A percentile compares a stretch with the other conserved stretches of the same genome.
phyloP scores from a whole-genome alignment of 805 yeast genomes.

The Metschnikowia colocasiae region DNA sequence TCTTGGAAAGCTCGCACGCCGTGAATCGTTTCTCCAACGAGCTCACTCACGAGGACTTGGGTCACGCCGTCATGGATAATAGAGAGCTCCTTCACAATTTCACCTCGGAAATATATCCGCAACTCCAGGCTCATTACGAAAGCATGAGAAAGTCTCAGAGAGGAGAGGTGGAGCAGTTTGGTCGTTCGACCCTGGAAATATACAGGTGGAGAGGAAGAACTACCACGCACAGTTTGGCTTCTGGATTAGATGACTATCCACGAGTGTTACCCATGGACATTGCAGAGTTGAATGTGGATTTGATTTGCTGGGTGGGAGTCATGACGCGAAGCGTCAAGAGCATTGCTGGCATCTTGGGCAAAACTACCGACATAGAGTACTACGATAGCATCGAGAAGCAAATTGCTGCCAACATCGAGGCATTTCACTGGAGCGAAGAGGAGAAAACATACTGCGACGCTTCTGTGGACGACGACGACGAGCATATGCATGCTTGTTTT shows the following conservation, averaged over 20 bases:
- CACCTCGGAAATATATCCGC: slow-evolving; percentile 69
- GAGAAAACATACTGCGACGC: slow-evolving; percentile 76
- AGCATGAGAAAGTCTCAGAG: slow-evolving; percentile 81
- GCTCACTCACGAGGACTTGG: slow-evolving; percentile 28
- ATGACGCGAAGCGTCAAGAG: slow-evolving; percentile 81
- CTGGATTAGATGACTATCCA: slow-evolving; percentile 96
- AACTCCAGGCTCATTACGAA: slow-evolving; percentile 69
- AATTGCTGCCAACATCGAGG: slow-evolving; percentile 62
- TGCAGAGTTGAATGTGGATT: slow-evolving; percentile 88
- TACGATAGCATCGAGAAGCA: slow-evolving; percentile 53
- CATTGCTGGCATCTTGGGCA: slow-evolving; percentile 61
- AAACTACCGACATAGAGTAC: slow-evolving; percentile 52
- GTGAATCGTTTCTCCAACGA: neutral
- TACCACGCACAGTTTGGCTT: slow-evolving; percentile 76
- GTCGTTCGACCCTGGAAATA: slow-evolving; percentile 55
- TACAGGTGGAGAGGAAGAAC: slow-evolving; percentile 96
- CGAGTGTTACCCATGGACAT: slow-evolving; percentile 75
- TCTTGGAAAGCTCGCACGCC: slow-evolving; percentile 35
- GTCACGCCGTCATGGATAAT: slow-evolving; percentile 51
- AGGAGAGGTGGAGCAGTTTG: slow-evolving; percentile 73
- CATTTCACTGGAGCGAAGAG: slow-evolving; percentile 74
- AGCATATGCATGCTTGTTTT: slow-evolving; percentile 67
- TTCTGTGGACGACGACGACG: slow-evolving; percentile 70
- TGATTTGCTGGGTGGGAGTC: slow-evolving; percentile 88
- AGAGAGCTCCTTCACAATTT: slow-evolving; percentile 59